phyloP scores from a whole-genome alignment of 148 eudicot genomes.

The Rhododendron mucronatum region DNA sequence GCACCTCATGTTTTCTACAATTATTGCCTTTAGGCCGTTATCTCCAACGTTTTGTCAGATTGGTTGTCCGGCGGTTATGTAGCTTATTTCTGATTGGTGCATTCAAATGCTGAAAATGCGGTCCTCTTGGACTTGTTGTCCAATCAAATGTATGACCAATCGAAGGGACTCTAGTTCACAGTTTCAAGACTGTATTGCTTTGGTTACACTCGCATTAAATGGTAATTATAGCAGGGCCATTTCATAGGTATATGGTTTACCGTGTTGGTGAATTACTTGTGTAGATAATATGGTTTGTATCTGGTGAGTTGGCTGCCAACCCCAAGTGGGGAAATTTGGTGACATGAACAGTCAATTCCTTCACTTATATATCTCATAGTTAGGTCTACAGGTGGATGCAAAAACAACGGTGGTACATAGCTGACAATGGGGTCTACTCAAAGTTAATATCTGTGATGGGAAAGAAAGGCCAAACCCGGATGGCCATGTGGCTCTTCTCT shows the following conservation, averaged over 20 bases:
- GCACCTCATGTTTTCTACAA: not conserved
- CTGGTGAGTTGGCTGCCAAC: not conserved
- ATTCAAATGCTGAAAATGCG: not conserved
- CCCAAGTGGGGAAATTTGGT: not conserved
- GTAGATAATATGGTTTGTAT: not conserved
- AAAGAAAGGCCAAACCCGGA: slow-evolving; percentile 76
- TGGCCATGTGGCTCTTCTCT: slow-evolving; percentile 98
- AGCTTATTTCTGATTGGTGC: not conserved
- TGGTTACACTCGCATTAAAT: not conserved
- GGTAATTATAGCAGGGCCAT: not conserved
- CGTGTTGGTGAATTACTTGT: not conserved
- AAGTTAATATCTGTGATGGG: slow-evolving; percentile 94
- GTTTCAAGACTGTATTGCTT: not conserved
- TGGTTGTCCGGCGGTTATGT: not conserved
- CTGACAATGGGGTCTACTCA: slow-evolving; percentile 89
- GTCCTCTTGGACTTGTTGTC: not conserved
- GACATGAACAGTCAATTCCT: not conserved
- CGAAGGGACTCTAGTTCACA: not conserved
- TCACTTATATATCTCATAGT: slow-evolving; percentile 10
- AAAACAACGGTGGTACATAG: slow-evolving; percentile 86
- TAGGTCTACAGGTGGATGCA: slow-evolving; percentile 88
- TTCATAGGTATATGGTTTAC: not conserved
- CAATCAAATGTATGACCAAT: not conserved
- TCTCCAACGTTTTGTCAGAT: not conserved
- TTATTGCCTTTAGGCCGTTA: not conserved